Evolutionary conservation across 2,329 filamentous ascomycete genomes (phyloP), one percentile per base, ranked within the genome.

Genomic region (Ceratocystis papillata): DNA sequence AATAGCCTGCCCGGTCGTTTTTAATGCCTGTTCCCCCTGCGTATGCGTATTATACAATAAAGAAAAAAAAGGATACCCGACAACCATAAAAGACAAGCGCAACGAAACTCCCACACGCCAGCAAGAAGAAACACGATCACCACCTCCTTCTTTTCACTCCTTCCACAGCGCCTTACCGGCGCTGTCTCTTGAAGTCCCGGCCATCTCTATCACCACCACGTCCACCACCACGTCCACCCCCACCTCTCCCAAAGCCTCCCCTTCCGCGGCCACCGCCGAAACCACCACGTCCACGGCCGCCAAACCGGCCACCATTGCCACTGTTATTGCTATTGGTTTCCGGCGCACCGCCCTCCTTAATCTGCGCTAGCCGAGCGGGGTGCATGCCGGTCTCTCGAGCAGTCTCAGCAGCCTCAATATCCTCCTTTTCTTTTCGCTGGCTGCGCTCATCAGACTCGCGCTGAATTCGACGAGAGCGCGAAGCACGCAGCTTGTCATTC

Each of bases 401-500:
- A 25, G 67, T 70, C n/a, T 71, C 70, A 65, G 66, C 69, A 45
- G 68, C 71, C 55, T 68, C 68, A 65, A 73, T 60, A 3, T 60
- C 72, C 4, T 69, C 69, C 70, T 76, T 77, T 68, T 71, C 73
- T 64, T 71, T 73, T 73, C 77, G 78, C 69, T 70, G 73, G 64
- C 71, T 73, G 74, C 77, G 78, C 74, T 81, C 72, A 69, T 75
- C 65, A 63, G 69, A 72, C 74, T 81, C 77, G 67, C 77, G 76
- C 70, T 79, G 75, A 41, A 80, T 78, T 45, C 81, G 75, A 70
- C 80, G 77, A 59, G 75, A 72, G 53, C 82, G 78, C 75, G 83
- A 80, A 72, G 88, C 90, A 70, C 89, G 83, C 62, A 96, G 81
- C 77, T 92, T 93, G 72, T 83, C 79, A 78, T 97, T 96, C 83